Conservation (phyloP, 768 basidiomycete species). For the Ramaria sp. region DNA sequence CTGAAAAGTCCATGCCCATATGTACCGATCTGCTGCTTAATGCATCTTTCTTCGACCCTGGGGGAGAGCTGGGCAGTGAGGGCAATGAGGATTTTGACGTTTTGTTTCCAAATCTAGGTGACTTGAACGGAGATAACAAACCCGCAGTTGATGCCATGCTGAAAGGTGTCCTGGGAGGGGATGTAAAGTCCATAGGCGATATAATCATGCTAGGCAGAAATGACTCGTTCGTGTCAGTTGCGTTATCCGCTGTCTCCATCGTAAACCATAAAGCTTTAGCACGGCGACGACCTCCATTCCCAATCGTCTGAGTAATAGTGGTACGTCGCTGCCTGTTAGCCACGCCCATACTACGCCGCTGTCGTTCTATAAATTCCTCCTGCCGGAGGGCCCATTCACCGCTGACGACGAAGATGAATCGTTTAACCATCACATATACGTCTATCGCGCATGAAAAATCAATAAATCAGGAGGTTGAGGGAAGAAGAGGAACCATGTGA, state of each 20-base stretch:
- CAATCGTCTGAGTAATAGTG: not conserved
- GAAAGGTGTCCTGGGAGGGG: not conserved
- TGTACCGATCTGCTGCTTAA: not conserved
- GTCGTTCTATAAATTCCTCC: not conserved
- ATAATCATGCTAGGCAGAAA: conserved; percentile 1
- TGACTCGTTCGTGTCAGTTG: not conserved
- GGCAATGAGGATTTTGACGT: not conserved
- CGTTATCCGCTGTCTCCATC: not conserved
- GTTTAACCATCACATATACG: not conserved
- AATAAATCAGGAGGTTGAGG: no score
- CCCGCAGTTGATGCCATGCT: not conserved
- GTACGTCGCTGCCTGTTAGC: not conserved
- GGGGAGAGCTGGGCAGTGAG: not conserved
- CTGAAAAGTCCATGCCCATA: not conserved
- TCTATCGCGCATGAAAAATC: not conserved
- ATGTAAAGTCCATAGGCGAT: not conserved
- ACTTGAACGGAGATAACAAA: not conserved
- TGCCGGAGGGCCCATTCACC: not conserved
- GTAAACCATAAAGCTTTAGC: conserved; percentile 3
- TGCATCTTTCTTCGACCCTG: not conserved
- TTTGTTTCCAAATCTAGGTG: not conserved
- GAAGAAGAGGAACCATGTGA: not conserved
- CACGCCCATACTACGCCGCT: not conserved
- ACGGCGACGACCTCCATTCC: not conserved
- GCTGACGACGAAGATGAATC: not conserved